A percentile compares a stretch with the other conserved stretches of the same genome.
Conservation (phyloP, 1,284 basidiomycete genomes). For the Ustilago shanxiensis region DNA sequence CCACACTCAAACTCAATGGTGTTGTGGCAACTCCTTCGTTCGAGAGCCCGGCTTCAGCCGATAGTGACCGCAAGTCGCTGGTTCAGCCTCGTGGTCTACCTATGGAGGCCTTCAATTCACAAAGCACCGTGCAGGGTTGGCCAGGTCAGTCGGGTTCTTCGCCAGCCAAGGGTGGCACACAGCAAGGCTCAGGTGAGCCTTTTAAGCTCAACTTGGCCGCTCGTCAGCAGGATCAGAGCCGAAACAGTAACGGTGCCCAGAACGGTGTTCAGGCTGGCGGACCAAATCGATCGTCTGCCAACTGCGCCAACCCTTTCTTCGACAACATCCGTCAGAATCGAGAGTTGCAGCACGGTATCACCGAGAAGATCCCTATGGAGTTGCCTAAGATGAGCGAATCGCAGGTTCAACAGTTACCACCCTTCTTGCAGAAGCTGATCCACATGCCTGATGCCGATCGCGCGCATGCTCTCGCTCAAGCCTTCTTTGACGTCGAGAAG, state of each 20-base stretch:
- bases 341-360: slow-evolving; percentile 85
- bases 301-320: slow-evolving; percentile 73
- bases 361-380: slow-evolving; percentile 63
- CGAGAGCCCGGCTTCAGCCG: slow-evolving; percentile 11
- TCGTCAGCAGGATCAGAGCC: slow-evolving; percentile 21
- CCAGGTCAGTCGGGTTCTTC: slow-evolving; percentile 31
- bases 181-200: slow-evolving; percentile 7
- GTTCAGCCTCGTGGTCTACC: slow-evolving; percentile 63
- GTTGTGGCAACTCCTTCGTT: slow-evolving; percentile 15
- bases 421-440: slow-evolving; percentile 84
- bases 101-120: slow-evolving; percentile 60
- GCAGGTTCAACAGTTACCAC: slow-evolving; percentile 75
- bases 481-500: slow-evolving; percentile 90
- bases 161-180: slow-evolving; percentile 19
- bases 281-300: slow-evolving; percentile 17
- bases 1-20: slow-evolving; percentile 35
- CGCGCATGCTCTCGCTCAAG: slow-evolving; percentile 84
- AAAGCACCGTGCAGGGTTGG: slow-evolving; percentile 53
- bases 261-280: slow-evolving; percentile 2
- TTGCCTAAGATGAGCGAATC: slow-evolving; percentile 46
- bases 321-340: slow-evolving; percentile 95
- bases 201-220: slow-evolving; percentile 25
- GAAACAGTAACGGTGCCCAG: not conserved
- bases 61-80: slow-evolving; percentile 33
- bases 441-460: slow-evolving; percentile 73